phyloP scores from a whole-genome alignment of 106 monocot species.

The Ottelia alismoides region DNA sequence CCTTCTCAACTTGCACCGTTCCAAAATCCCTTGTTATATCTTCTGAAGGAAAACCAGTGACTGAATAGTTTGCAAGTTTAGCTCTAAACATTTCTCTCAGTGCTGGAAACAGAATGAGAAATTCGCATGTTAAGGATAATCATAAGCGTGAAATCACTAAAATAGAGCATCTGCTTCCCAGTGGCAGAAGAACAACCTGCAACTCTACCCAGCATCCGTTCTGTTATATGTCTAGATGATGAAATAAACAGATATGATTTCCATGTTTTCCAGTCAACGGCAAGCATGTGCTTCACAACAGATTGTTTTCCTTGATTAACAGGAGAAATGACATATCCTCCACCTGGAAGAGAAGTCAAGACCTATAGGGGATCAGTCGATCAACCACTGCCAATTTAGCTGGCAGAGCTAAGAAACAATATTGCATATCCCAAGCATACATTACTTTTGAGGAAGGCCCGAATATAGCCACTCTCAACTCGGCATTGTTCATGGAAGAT shows the following conservation, averaged over 20 bases:
- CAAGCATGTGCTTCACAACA: conserved; percentile 98
- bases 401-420: neutral
- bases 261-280: conserved; percentile 98
- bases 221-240: conserved; percentile 70
- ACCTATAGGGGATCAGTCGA: neutral
- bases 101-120: conserved; percentile 32
- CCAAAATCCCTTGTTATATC: conserved; percentile 37
- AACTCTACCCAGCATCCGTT: conserved; percentile 84
- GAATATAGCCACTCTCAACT: conserved; percentile 57
- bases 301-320: conserved; percentile 84
- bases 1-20: conserved; percentile 12
- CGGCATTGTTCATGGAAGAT: conserved; percentile 62
- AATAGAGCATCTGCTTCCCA: neutral
- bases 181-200: conserved; percentile 39
- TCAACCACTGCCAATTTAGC: neutral
- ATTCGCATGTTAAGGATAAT: neutral
- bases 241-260: conserved; percentile 71
- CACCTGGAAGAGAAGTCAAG: conserved; percentile 37
- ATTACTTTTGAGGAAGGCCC: conserved; percentile 99
- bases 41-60: conserved; percentile 47
- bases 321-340: conserved; percentile 96
- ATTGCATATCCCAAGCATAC: conserved; percentile 61
- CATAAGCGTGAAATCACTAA: neutral
- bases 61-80: conserved; percentile 32
- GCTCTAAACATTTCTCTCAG: conserved; percentile 81